Percentiles rank a stretch among this genome's conserved stretches.
phyloP scores from a whole-genome alignment of 2,329 filamentous ascomycete species.

The Sarocladium brachiariae region DNA sequence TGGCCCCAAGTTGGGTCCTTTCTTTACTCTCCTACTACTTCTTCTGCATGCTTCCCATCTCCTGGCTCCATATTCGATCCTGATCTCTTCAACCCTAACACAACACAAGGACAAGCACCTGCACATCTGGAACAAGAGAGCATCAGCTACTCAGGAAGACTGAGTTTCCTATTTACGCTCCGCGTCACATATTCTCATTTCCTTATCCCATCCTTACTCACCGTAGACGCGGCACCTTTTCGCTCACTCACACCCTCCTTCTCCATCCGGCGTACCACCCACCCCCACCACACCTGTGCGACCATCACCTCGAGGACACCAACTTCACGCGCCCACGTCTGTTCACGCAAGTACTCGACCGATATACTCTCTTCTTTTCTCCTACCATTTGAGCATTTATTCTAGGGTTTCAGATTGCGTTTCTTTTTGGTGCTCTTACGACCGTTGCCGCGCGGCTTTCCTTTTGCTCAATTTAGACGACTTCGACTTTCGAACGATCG shows the following conservation, averaged over 20 bases:
- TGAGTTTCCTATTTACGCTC: not conserved
- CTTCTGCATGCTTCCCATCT: not conserved
- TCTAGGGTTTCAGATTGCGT: not conserved
- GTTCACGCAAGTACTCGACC: not conserved
- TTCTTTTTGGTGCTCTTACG: not conserved
- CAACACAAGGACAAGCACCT: not conserved
- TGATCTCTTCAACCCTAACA: too few species aligned
- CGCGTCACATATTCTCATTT: not conserved
- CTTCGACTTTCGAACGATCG: not conserved
- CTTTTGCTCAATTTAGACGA: conserved; percentile 4
- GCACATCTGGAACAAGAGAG: not conserved
- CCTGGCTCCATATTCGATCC: not conserved
- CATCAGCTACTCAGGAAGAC: not conserved
- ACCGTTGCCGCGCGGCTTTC: conserved; percentile 2
- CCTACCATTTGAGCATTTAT: not conserved
- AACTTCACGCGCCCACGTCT: conserved; percentile 5
- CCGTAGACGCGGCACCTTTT: conserved; percentile 5
- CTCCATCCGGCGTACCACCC: conserved; percentile 7
- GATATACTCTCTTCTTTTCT: conserved; percentile 3
- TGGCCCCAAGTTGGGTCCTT: not conserved
- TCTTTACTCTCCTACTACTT: not conserved
- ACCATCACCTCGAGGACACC: conserved; percentile 8
- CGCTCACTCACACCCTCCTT: conserved; percentile 5
- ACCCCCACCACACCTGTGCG: conserved; percentile 6
- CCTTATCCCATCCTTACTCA: not conserved